Evolutionary conservation across 2,329 filamentous ascomycete species (phyloP), one percentile per base, ranked within the genome.

Genomic region (Colletotrichum navitas): DNA sequence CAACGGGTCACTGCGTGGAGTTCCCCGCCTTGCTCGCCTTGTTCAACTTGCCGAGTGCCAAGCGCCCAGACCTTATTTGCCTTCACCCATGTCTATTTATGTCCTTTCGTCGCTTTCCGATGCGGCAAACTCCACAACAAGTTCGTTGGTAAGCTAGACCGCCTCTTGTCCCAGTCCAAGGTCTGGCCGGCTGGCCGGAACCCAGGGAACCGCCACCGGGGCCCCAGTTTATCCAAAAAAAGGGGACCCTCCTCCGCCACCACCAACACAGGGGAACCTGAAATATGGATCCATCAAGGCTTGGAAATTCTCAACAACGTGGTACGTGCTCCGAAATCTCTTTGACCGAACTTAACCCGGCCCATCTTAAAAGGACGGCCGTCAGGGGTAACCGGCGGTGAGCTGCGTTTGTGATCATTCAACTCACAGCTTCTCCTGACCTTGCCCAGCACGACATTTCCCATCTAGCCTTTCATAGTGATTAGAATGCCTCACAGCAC

Each of bases 401-500:
- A 61, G 49, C 45, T 54, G 36, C 24, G 5, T 55, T 55, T 18
- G 21, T 51, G 39, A 54, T 65, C 66, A 65, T 45, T 43, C 66
- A 68, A 58, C 43, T 36, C 55, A 60, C 55, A 32, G 21, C 52
- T n/a, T 55, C 51, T 54, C 26, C 32, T 36, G 29, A 49, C 51
- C 18, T 47, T 18, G 12, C 12, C 32, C 32, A 36, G n/a, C 45
- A 24, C 59, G 14, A 24, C 18, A 18, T n/a, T 26, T 14, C 12
- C 29, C 32, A 34, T 39, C 43, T 11, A 52, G 58, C 59, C 34
- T 5, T 51, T 11, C 45, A 41, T 43, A 43, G 47, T 47, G 49
- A 45, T 59, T 68, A 68, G 52, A 63, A 73, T 73, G 71, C 71
- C 71, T 71, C 71, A 73, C 71, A 73, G 63, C 71, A 71, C 68